phyloP scores from a whole-genome alignment of 2,329 filamentous ascomycete species.

The Pestalotiopsis sp. region DNA sequence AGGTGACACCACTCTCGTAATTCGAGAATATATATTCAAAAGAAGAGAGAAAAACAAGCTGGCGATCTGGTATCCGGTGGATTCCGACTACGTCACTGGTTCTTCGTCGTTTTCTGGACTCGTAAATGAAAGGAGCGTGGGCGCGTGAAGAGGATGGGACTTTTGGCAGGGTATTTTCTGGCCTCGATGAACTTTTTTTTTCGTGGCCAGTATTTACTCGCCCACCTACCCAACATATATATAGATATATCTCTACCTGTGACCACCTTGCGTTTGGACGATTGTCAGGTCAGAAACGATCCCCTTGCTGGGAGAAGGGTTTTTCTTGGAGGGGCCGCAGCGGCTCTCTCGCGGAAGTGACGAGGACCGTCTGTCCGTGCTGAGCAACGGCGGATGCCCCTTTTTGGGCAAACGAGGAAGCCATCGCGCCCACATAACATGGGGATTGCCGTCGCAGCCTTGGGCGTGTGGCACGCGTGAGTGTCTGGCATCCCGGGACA shows the following conservation, averaged over 20 bases:
- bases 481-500: neutral
- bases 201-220: neutral
- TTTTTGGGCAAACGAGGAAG: slow-evolving; percentile 4
- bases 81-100: too few relatives aligned
- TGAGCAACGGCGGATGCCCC: neutral
- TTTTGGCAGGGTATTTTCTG: neutral
- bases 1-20: neutral
- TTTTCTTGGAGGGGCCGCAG: too few relatives aligned
- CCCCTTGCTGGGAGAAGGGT: neutral
- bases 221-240: neutral
- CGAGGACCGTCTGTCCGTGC: neutral
- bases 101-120: too few relatives aligned
- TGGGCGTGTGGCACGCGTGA: neutral
- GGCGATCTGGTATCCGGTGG: too few relatives aligned
- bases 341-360: neutral
- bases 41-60: too few relatives aligned
- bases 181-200: neutral
- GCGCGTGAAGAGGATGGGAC: too few relatives aligned
- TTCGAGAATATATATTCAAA: too few relatives aligned
- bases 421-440: slow-evolving; percentile 6
- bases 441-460: neutral
- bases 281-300: neutral
- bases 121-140: too few relatives aligned
- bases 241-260: neutral
- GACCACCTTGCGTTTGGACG: neutral